These are phyloP conservation scores for Lojkania enalia DNA, from an alignment of 2,329 filamentous ascomycete species.

Conservation along the genomic window DNA sequence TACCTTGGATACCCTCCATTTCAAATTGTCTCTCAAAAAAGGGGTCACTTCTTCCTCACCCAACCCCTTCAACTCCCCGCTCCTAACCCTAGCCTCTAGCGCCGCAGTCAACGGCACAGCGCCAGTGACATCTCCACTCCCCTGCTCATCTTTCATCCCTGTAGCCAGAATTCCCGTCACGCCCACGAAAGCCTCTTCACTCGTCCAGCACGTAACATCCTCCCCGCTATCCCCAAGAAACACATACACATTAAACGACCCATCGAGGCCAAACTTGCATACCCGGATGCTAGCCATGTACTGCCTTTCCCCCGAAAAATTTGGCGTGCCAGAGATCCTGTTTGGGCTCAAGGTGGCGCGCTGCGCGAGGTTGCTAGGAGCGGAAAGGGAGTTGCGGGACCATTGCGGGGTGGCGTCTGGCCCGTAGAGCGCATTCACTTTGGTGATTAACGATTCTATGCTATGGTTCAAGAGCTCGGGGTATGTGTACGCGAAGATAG, in stretches of 20 bases:
- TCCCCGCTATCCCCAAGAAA: slow-evolving; percentile 61
- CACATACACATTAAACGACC: slow-evolving; percentile 67
- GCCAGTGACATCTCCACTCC: slow-evolving; percentile 32
- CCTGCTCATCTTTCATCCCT: slow-evolving; percentile 10
- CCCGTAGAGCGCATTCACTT: slow-evolving; percentile 66
- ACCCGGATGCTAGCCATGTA: slow-evolving; percentile 71
- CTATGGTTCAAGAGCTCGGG: slow-evolving; percentile 58
- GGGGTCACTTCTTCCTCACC: slow-evolving; percentile 21
- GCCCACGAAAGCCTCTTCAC: slow-evolving; percentile 62
- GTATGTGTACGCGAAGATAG: slow-evolving; percentile 74
- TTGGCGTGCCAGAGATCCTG: slow-evolving; percentile 9
- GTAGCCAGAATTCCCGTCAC: slow-evolving; percentile 56
- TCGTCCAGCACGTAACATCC: slow-evolving; percentile 55
- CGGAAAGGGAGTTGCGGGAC: background rate
- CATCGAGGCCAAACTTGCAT: slow-evolving; percentile 61
- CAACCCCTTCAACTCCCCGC: slow-evolving; percentile 37
- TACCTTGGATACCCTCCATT: slow-evolving; percentile 30
- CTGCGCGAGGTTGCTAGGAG: background rate
- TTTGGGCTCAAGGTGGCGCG: background rate
- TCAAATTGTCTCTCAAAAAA: slow-evolving; percentile 28
- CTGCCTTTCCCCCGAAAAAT: slow-evolving; percentile 41
- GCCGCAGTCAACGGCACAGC: slow-evolving; percentile 51
- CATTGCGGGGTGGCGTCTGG: slow-evolving; percentile 31
- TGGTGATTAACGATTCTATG: slow-evolving; percentile 47
- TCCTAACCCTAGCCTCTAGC: slow-evolving; percentile 41